These are phyloP conservation scores for Rhizopogon vesiculosus DNA, from an alignment of 768 basidiomycete genomes.

Conservation along the genomic window DNA sequence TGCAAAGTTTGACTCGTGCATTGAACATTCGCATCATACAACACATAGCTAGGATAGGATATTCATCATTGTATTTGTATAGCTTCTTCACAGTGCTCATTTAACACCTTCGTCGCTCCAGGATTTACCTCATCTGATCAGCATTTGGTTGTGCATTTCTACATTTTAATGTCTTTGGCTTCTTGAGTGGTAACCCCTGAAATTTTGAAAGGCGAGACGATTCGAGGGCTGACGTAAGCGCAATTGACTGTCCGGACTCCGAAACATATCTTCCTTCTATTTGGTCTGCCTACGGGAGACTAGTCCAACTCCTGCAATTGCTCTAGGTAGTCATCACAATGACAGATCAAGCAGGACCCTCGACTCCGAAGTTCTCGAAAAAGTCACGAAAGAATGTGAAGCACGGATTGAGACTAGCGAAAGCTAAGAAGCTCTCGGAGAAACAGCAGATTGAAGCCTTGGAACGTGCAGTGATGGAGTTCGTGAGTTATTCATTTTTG, in stretches of 20 bases:
- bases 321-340: constrained; percentile 5
- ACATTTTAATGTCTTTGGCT: too few relatives aligned
- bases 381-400: constrained; percentile 12
- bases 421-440: constrained; percentile 39
- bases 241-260: too few relatives aligned
- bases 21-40: background rate
- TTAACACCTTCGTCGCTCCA: background rate
- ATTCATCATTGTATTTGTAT: background rate
- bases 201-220: too few relatives aligned
- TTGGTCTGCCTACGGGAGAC: too few relatives aligned
- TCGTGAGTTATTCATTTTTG: constrained; percentile 35
- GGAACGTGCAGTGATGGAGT: constrained; percentile 44
- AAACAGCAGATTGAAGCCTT: constrained; percentile 48
- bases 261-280: too few relatives aligned
- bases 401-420: constrained; percentile 12
- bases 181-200: too few relatives aligned
- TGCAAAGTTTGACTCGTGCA: background rate
- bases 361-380: constrained; percentile 8
- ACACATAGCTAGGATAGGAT: background rate
- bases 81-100: background rate
- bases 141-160: too few relatives aligned
- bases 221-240: background rate
- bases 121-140: background rate
- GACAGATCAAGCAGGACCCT: constrained; percentile 15
- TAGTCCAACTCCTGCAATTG: background rate